Base-by-base conservation (phyloP, 2,329 filamentous ascomycete genomes). In the Aspergillus aculeatus region DNA sequence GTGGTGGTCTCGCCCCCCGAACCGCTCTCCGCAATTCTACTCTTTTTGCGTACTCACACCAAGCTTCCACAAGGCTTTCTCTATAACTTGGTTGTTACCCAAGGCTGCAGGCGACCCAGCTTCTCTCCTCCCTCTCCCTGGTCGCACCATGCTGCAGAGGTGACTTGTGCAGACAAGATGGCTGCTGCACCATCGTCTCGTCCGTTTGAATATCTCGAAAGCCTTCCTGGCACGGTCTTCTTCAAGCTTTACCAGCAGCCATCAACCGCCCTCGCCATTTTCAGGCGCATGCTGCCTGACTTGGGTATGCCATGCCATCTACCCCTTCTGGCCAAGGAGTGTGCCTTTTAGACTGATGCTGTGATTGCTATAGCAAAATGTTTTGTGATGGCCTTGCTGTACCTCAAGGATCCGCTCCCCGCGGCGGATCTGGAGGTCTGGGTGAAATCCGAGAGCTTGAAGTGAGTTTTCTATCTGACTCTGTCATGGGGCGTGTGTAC, bases 201-300 rank as follows among this genome's bases (percentile, higher is more conserved):
- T 66, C 83, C 85, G 57, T 90, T 94, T 73, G 93, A 97, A 73
- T 98, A 96, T 78, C 88, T 98, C 74, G 93, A 98, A 83, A 87
- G 89, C 74, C 88, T 96, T 71, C 91, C 91, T 53, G 92, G 93
- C 64, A 92, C 90, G 47, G 96, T 92, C 38, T 96, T 98, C 77
- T 86, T 87, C 73, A 90, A 91, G 76, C 84, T 99, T 50, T 99
- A 99, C 82, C 90, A 93, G 79, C 93, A 97, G 81, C 95, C 95
- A 31, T 96, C 94, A 47, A 96, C 95, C 1, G 90, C 93, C 41
- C 87, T 99, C 66, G 95, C 95, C 66, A 93, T 99, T 71, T 98
- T 98, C 76, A 87, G 95, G 67, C 93, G 95, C 79, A 97, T 99
- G 92, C 85, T 99, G 60, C 92, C 95, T 59, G 90, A 96, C 72